These are phyloP conservation scores for Beauveria sp. DNA, from an alignment of 2,329 filamentous ascomycete species.

Conservation along the genomic window DNA sequence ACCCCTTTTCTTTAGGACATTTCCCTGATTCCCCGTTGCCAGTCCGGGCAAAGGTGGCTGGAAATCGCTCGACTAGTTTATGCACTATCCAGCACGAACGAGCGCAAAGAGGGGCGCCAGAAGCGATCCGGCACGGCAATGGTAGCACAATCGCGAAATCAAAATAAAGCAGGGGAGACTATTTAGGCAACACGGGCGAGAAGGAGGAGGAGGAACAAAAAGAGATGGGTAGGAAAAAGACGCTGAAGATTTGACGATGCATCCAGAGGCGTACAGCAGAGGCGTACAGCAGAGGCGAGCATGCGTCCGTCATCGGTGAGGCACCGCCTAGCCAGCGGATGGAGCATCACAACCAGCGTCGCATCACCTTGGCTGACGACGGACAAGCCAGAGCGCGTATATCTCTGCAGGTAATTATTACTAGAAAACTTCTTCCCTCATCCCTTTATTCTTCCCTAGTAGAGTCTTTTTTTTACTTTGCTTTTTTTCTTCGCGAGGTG, in stretches of 20 bases:
- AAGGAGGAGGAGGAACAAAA: neutral
- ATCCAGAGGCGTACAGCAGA: neutral
- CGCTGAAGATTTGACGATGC: neutral
- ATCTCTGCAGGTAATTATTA: neutral
- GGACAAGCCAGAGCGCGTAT: neutral
- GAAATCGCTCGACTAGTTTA: too few relatives aligned
- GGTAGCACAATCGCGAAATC: neutral
- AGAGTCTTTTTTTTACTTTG: neutral
- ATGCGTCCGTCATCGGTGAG: slow-evolving; percentile 5
- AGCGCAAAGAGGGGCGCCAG: neutral
- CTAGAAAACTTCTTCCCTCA: neutral
- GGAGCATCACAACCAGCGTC: neutral
- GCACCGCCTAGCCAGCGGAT: neutral
- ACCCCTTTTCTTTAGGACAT: too few relatives aligned
- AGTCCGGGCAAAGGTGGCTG: too few relatives aligned
- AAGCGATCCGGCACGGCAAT: neutral
- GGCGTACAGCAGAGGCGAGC: neutral
- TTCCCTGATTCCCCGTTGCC: too few relatives aligned
- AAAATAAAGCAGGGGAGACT: neutral
- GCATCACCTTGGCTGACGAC: neutral
- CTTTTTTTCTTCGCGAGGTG: neutral
- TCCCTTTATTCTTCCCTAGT: neutral
- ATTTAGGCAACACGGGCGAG: neutral
- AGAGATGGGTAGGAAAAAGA: neutral
- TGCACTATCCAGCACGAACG: too few relatives aligned